Evolutionary conservation across 352 stramenopile species (phyloP), one percentile per base, ranked within the genome.

Genomic region (Pythium oligandrum): DNA sequence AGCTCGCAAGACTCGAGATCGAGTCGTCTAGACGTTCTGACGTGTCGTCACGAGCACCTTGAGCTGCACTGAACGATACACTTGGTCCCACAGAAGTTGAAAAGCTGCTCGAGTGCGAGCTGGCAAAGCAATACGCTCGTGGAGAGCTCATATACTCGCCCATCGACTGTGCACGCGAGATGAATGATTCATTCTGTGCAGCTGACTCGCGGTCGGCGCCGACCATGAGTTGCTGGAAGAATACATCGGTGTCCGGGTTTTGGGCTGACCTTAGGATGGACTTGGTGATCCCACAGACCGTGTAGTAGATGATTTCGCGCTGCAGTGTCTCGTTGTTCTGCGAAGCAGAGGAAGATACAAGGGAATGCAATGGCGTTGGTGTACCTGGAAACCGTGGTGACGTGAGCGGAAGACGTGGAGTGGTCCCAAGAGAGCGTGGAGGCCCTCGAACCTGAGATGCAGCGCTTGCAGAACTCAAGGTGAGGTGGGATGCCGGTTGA

Each of bases 301-400:
- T 90, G 65, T 88, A 90, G 67, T 88, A 90, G 61, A 90, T 88
- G 70, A 90, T 88, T 53, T 90, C 79, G n/a, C 75, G 76, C 48
- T 87, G 76, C 36, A 90, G 65, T 7, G 76, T 88, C 64, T 86
- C 76, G 53, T 86, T 83, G 49, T 81, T 86, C 54, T 86, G 76
- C 30, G 76, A 83, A 11, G 66, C 65, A 59, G 75, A 77, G 39
- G 52, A 43, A n/a, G 44, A 42, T 8, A 12, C 38, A 8, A 12
- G 12, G 7, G 38, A 42, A 12, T 12, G 12, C 7, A 42, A 8
- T 12, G 38, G 12, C 6, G 39, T 48, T 48, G 49, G 49, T 17
- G 8, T 6, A 35, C 12, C 10, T 7, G 12, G 31, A 12, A 12
- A 12, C 38, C 38, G 38, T 26, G 17, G 17, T 26, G 17, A 26